Base-by-base conservation (phyloP, 768 basidiomycete species). In the Saitozyma sp. region DNA sequence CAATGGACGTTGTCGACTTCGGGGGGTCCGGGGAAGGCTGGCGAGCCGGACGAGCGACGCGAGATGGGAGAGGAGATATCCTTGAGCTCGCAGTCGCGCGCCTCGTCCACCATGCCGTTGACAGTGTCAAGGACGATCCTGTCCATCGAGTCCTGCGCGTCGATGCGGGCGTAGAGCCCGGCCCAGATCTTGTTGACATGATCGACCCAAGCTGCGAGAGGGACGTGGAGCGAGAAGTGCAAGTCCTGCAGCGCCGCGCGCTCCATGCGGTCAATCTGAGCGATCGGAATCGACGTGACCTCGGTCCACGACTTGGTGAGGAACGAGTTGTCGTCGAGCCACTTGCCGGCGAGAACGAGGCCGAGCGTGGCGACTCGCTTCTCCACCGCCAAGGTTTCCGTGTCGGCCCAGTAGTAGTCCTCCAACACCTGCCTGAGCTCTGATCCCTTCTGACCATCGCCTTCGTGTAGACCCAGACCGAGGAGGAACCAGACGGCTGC, bases 261-360 rank as follows among this genome's bases (percentile, higher is more conserved):
- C 52, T 74, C 73, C 61, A 74, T 61, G 9, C 14, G 49, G 39
- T 59, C 62, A 37, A 74, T 56, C n/a, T 71, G 56, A 16, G 55
- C 49, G 50, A 62, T 56, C 14, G 73, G 65, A 43, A 74, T 67
- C 19, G 43, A 39, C 11, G 70, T 70, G 37, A 71, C 69, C 49
- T 74, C 73, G 45, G 42, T 42, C 76, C 76, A 78, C 14, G 76
- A 76, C 52, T 67, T 68, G 50, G 62, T 74, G 13, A 73, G 56
- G 63, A 71, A 78, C 3, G 76, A 74, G 58, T 77, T 74, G 52
- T 78, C 77, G 46, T 78, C 77, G 38, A 78, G 54, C 74, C 76
- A 77, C 55, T 78, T 78, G 54, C 76, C 74, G 9, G 74, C 66
- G 10, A 78, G 63, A 39, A 74, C 62, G 4, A 78, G 54, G 20